Conservation (phyloP, 345 rosid genomes). For the Linum tenue region DNA sequence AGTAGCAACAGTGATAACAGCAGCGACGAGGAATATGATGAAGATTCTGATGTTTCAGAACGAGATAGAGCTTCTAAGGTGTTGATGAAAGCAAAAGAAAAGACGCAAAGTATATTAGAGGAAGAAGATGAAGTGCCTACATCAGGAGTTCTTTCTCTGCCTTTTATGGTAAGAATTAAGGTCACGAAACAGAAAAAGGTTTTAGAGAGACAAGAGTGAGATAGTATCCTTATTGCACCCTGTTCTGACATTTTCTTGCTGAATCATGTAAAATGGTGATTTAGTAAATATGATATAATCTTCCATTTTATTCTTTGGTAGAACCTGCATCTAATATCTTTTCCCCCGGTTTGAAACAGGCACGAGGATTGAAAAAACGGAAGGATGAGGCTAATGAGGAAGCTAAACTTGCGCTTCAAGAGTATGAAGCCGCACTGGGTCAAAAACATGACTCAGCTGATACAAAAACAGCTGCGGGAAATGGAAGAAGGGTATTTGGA, state of each 20-base stretch:
- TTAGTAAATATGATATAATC: constrained; percentile 1
- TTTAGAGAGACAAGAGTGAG: neutral
- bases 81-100: constrained; percentile 58
- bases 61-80: constrained; percentile 45
- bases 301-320: neutral
- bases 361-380: constrained; percentile 63
- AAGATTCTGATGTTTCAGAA: constrained; percentile 32
- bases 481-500: constrained; percentile 86
- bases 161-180: constrained; percentile 67
- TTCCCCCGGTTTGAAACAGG: constrained; percentile 32
- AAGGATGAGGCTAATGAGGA: constrained; percentile 64
- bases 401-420: constrained; percentile 70
- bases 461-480: constrained; percentile 19
- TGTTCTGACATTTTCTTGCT: neutral
- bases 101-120: constrained; percentile 53
- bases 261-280: too few species aligned
- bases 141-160: constrained; percentile 76
- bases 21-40: constrained; percentile 46
- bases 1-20: constrained; percentile 61
- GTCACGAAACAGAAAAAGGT: neutral
- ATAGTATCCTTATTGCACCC: neutral
- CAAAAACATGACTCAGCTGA: constrained; percentile 41
- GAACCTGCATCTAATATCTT: neutral
- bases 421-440: constrained; percentile 43
- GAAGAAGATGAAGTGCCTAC: constrained; percentile 54